Base-by-base conservation (phyloP, 179 eudicot species). In the Heliamphora pulchella region DNA sequence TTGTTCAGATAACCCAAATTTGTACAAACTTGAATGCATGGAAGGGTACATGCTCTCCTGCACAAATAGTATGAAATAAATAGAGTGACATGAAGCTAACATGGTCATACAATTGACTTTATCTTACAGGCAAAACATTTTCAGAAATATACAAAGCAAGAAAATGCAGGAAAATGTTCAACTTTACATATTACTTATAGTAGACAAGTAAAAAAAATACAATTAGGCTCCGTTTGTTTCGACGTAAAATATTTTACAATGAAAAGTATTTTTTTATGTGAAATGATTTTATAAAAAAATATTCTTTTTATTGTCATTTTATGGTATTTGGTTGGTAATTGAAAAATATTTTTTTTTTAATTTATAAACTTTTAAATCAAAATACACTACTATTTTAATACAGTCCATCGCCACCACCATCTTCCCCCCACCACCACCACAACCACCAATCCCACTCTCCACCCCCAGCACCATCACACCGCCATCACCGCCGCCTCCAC, bases 31-130 rank as follows among this genome's bases (percentile, higher is more conserved):
- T 46, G 86, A 75, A 68, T 84, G 91, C 74, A 86, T 82, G 75
- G 93, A 82, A 54, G 97, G 88, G 79, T 91, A 89, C 66, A 82
- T 82, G 84, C 78, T 83, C 85, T 92, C 96, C 98, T 94, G 91
- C 86, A 87, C 69, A 85, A 76, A 58, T 69, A 66, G 57, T 51
- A 78, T 8, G 71, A 17, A 48, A 41, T 17, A 66, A 67, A 80
- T 41, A 53, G 44, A 58, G 13, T 7, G 4, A 15, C 3, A 3
- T n/a, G 61, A 55, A 5, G 7, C 31, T 41, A 17, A 22, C 8
- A 1, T 63, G 31, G 31, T 73, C n/a, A 58, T 15, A 11, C 11
- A 47, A 62, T 50, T 48, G 53, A 61, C 62, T 64, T 20, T 43
- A 6, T 62, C 31, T 69, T 44, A 44, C 41, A 48, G n/a, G 39